Evolutionary conservation across 768 basidiomycete species (phyloP).

Genomic region (Agaricus subrufescens): DNA sequence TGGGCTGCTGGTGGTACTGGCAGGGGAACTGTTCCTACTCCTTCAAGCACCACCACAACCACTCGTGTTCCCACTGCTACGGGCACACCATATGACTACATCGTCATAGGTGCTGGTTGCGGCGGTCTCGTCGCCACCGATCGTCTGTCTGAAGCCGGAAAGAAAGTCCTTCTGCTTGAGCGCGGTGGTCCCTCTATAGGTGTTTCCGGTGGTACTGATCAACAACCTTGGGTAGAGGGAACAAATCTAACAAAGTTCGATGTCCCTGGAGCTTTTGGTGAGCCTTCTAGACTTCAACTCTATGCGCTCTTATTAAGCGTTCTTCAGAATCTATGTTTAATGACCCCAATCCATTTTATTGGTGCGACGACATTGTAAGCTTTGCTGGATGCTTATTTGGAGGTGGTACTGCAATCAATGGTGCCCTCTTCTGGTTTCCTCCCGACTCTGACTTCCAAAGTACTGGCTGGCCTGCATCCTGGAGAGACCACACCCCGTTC

Average conservation of each 20-base stretch:
- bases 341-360: conserved; percentile 53
- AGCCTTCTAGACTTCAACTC: neutral
- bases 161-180: conserved; percentile 59
- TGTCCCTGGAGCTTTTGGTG: conserved; percentile 53
- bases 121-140: conserved; percentile 58
- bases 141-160: conserved; percentile 54
- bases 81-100: conserved; percentile 46
- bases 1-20: conserved; percentile 48
- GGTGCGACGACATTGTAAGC: conserved; percentile 60
- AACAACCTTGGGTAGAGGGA: conserved; percentile 35
- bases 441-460: conserved; percentile 45
- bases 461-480: conserved; percentile 51
- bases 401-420: conserved; percentile 61
- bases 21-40: conserved; percentile 29
- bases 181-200: conserved; percentile 60
- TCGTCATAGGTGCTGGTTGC: conserved; percentile 54
- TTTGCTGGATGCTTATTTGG: conserved; percentile 65
- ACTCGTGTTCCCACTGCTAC: conserved; percentile 25
- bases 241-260: conserved; percentile 50
- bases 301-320: neutral
- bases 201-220: conserved; percentile 54
- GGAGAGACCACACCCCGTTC: conserved; percentile 48
- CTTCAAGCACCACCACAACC: conserved; percentile 26
- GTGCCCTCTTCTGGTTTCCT: conserved; percentile 56
- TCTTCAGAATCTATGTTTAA: conserved; percentile 54